Evolutionary conservation across 2,329 filamentous ascomycete genomes (phyloP).

Genomic region (Fusarium drepaniforme): DNA sequence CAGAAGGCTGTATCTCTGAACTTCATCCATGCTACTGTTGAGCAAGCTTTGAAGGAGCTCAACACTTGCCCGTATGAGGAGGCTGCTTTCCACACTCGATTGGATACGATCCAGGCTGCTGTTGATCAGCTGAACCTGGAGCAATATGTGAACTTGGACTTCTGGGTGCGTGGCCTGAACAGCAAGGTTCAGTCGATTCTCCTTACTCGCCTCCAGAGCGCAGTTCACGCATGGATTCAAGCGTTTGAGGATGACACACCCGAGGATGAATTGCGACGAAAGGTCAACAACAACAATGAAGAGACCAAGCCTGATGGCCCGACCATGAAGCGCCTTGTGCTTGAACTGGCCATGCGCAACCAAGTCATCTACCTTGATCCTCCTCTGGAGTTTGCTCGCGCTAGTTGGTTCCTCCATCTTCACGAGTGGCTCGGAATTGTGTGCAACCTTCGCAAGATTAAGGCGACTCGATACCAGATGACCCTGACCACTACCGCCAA

Average conservation of each 20-base stretch:
- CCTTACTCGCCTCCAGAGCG: conserved; percentile 83
- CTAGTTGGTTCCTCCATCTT: conserved; percentile 92
- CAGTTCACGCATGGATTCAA: conserved; percentile 88
- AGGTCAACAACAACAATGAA: conserved; percentile 58
- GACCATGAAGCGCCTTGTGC: conserved; percentile 78
- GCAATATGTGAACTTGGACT: conserved; percentile 91
- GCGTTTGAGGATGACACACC: conserved; percentile 78
- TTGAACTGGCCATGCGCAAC: conserved; percentile 97
- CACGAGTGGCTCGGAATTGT: conserved; percentile 94
- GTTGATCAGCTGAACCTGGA: conserved; percentile 98
- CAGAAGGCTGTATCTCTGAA: conserved; percentile 84
- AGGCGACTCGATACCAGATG: conserved; percentile 95
- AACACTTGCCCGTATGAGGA: conserved; percentile 86
- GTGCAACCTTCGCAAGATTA: conserved; percentile 93
- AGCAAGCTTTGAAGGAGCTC: conserved; percentile 86
- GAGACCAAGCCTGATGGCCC: conserved; percentile 66
- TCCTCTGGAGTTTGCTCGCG: conserved; percentile 89
- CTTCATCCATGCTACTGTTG: conserved; percentile 82
- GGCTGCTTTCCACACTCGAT: conserved; percentile 80
- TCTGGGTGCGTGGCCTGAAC: conserved; percentile 92
- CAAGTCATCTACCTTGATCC: conserved; percentile 98
- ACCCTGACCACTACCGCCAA: conserved; percentile 76
- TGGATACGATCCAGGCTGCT: conserved; percentile 89
- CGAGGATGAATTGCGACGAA: conserved; percentile 66
- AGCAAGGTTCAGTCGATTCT: conserved; percentile 84